Evolutionary conservation across 371 early-diverging fungal species (phyloP), one percentile per base, ranked within the genome.

Genomic region (Mortierella sp.): DNA sequence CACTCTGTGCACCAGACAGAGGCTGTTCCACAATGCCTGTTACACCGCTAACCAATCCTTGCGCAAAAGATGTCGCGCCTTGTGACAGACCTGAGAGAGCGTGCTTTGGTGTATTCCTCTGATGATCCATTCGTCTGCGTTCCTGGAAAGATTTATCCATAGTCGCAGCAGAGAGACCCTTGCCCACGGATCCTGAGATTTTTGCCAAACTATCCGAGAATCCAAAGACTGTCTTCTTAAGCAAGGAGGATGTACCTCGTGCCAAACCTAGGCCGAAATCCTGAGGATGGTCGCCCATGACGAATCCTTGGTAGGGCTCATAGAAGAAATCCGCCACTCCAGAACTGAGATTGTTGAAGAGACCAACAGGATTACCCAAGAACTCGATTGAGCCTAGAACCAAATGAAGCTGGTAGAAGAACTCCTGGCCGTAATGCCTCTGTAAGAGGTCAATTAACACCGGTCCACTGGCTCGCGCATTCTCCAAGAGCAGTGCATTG

Each of bases 281-380:
- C 77, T 97, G 96, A 0, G 99, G 98, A 15, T 96, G 86, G 58
- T 95, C 95, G 63, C 97, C 97, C 90, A 96, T 95, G 47, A 97
- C 93, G 60, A 98, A 92, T 1, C 99, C 99, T 86, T 97, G 96
- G 87, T 95, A 94, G 0, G 99, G 99, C 72, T 99, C 99, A 84
- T 98, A 99, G 83, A 99, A 99, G 57, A 99, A 89, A 76, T 98
- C 98, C 0, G 90, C 89, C 0, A 98, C 97, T 8, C 99, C 99
- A 0, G 97, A 96, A 66, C 95, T 93, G 49, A 99, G 86, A 67
- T 91, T 98, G 84, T 90, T 97, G 82, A 98, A 99, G 31, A 99
- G 83, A 0, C 99, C 98, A 0, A 98, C 97, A 0, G 99, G 99
- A 75, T 99, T 99, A 29, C 99, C 99, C 49, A 99, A 86, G 67